Base-by-base conservation (phyloP, 768 basidiomycete species). In the Tephrocybe sp. region DNA sequence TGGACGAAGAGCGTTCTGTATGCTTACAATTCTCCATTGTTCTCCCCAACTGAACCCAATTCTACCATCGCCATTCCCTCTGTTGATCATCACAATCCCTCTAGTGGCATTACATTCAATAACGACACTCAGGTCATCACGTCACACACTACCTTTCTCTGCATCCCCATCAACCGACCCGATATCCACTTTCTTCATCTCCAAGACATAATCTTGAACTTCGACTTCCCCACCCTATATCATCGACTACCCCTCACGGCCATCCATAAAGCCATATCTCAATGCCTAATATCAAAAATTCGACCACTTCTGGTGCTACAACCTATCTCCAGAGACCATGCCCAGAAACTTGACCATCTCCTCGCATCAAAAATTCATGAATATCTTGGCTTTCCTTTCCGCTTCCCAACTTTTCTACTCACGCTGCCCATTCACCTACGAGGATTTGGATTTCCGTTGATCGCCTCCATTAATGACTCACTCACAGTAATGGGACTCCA, bases 341-440 rank as follows among this genome's bases (percentile, higher is more conserved):
- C 44, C 4, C 5, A n/a, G 11, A 5, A 12, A 4, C 44, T 45
- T 45, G 44, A 45, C 16, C 31, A 24, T 22, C 44, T 34, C 18
- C 11, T 43, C 5, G 41, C 41, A 5, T 21, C 12, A 19, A 45
- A 32, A 19, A 5, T 34, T n/a, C 44, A 45, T 34, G 9, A 8
- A 6, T 45, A 45, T 32, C 12, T 45, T 34, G 44, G 30, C 18
- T 35, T 34, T 18, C 44, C 44, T 3, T 45, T 45, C 22, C 44
- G 8, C n/a, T 45, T 45, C 22, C 28, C n/a, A 35, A 15, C 31
- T 7, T 24, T 13, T 15, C 19, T 40, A 9, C 25, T 40, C 21
- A 25, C 24, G 13, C 12, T 26, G 11, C 39, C 19, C 12, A 40
- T 11, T 11, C 7, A 7, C 9, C 18, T 37, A 37, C 35, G 16